Conservation (phyloP, 2,329 filamentous ascomycete species). For the Arthrobotrys entomopaga region DNA sequence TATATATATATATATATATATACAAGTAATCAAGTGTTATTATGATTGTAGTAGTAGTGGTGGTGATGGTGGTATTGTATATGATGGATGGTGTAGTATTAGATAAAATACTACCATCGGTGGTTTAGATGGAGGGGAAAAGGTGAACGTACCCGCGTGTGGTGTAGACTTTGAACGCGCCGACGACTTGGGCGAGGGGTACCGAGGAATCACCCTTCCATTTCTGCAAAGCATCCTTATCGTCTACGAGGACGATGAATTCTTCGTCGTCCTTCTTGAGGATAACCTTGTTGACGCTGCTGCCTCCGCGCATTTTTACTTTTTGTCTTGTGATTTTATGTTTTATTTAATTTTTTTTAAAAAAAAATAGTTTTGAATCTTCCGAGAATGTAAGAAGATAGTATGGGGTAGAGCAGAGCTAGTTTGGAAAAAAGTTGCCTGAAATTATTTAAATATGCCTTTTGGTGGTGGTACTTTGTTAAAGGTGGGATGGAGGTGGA, state of each 20-base stretch:
- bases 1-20: neutral
- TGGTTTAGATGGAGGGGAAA: neutral
- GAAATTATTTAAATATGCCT: neutral
- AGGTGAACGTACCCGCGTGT: constrained; percentile 79
- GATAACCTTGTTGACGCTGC: constrained; percentile 79
- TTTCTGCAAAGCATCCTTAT: constrained; percentile 73
- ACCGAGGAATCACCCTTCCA: constrained; percentile 84
- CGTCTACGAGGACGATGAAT: constrained; percentile 75
- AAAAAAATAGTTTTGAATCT: no score
- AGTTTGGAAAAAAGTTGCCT: neutral
- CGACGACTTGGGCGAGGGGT: constrained; percentile 84
- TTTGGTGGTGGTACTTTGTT: neutral
- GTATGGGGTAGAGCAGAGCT: neutral
- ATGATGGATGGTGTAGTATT: no score
- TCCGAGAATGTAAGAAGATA: no score
- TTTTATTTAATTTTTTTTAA: no score
- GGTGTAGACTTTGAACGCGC: constrained; percentile 86
- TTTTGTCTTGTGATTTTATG: no score
- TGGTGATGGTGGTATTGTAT: no score
- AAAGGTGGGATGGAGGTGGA: constrained; percentile 1
- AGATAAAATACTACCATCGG: no score
- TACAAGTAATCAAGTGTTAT: neutral
- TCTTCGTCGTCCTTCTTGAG: constrained; percentile 79
- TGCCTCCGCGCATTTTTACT: constrained; percentile 77
- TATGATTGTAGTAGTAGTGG: neutral